Percentiles rank a stretch among this genome's conserved stretches.
These are phyloP conservation scores for Coniochaeta hoffmannii DNA, from an alignment of 2,329 filamentous ascomycete species.

Conservation along the genomic window DNA sequence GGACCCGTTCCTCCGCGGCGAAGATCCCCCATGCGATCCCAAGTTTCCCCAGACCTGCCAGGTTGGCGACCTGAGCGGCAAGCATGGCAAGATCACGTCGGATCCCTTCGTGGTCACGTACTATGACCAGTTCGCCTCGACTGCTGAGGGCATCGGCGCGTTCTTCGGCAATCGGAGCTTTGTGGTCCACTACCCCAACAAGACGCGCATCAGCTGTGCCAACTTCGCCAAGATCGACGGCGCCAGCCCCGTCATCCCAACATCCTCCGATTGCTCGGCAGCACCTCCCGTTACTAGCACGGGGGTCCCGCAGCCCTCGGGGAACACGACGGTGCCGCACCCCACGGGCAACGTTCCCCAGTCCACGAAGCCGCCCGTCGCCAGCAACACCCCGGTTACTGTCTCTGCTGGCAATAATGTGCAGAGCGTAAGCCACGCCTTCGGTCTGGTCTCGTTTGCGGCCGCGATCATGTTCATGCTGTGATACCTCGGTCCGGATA, in stretches of 20 bases:
- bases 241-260: slow-evolving; percentile 9
- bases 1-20: slow-evolving; percentile 61
- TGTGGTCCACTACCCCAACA: slow-evolving; percentile 57
- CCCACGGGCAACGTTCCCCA: not conserved
- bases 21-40: slow-evolving; percentile 53
- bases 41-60: slow-evolving; percentile 57
- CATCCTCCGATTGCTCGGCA: slow-evolving; percentile 1
- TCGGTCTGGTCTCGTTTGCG: slow-evolving; percentile 11
- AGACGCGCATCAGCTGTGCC: slow-evolving; percentile 57
- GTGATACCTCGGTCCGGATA: slow-evolving; percentile 4
- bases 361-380: not conserved
- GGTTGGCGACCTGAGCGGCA: slow-evolving; percentile 70
- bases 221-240: slow-evolving; percentile 40
- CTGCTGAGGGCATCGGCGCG: slow-evolving; percentile 37
- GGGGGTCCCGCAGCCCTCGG: not conserved
- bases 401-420: slow-evolving; percentile 10
- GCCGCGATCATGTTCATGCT: slow-evolving; percentile 16
- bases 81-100: slow-evolving; percentile 54
- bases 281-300: not conserved
- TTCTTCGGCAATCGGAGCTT: slow-evolving; percentile 61
- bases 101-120: slow-evolving; percentile 43
- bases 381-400: slow-evolving; percentile 3
- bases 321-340: not conserved
- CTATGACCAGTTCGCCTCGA: slow-evolving; percentile 51
- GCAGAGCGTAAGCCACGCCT: slow-evolving; percentile 3